Base-by-base conservation (phyloP, 306 rosid genomes). In the Prunus padus region DNA sequence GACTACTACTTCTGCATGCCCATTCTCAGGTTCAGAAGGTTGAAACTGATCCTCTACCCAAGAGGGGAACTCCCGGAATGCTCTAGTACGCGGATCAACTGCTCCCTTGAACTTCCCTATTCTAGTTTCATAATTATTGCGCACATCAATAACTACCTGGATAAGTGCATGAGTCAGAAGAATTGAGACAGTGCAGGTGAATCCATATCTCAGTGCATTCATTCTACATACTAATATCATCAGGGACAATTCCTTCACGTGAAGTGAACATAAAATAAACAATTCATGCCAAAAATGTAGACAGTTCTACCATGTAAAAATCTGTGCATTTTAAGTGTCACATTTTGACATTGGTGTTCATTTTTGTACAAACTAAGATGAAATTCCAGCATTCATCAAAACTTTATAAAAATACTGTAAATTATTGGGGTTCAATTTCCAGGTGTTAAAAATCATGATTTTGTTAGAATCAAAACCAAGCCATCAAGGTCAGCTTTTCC, bases 91-190 rank as follows among this genome's bases (percentile, higher is more conserved):
- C 2, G 98, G 97, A 84, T 92, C 97, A 79, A 90, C 92, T 51
- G 98, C 97, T 79, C 96, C 92, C 76, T 87, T 95, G 79, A 95
- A 95, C 86, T 90, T 95, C 63, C 97, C 97, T 67, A 92, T 92
- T 84, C 97, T 87, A 55, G 93, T 92, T 88, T 95, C 98, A 11
- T 95, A 95, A 77, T 82, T 81, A 56, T 95, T 95, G 26, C 97
- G 90, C 80, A 95, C 98, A 85, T 95, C 98, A 65, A 92, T 85
- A 70, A 95, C 96, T 67, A 92, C 96, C 98, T 95, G 72, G 64
- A 82, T n/a, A 77, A 15, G 64, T 49, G 40, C 13, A 69, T 65
- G 67, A 37, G 57, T 55, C 49, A 62, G 30, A 77, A 62, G 30
- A 77, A 16, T 31, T 40, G 64, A 79, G 67, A 79, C 62, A 49